These are phyloP conservation scores for Rhizopus stolonifer DNA, from an alignment of 371 early-diverging fungal species.

Conservation along the genomic window DNA sequence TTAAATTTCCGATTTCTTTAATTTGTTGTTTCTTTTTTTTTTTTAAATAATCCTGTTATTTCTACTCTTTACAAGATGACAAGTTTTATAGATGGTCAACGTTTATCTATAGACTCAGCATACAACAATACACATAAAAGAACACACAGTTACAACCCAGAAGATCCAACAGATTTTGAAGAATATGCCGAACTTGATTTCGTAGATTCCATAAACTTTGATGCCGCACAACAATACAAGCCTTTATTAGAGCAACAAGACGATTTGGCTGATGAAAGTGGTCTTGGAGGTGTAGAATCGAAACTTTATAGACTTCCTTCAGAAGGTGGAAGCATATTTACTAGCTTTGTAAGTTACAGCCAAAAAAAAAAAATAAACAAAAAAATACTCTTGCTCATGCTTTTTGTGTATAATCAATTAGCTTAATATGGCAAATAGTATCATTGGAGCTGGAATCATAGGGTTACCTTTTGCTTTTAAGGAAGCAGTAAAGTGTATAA, in stretches of 20 bases:
- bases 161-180: slow-evolving; percentile 2
- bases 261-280: slow-evolving; percentile 18
- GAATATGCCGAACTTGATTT: slow-evolving; percentile 43
- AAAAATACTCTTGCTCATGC: slow-evolving; percentile 1
- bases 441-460: slow-evolving; percentile 75
- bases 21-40: too few species aligned
- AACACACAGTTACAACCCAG: background rate
- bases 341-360: slow-evolving; percentile 44
- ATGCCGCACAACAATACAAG: slow-evolving; percentile 5
- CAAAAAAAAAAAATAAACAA: slow-evolving; percentile 5
- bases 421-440: slow-evolving; percentile 78
- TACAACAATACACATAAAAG: background rate
- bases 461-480: slow-evolving; percentile 64
- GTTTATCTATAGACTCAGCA: background rate
- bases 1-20: too few species aligned
- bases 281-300: slow-evolving; percentile 14
- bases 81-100: background rate
- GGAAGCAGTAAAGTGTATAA: slow-evolving; percentile 45
- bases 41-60: background rate
- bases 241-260: slow-evolving; percentile 16
- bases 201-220: slow-evolving; percentile 29
- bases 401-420: slow-evolving; percentile 27
- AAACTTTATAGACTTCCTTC: slow-evolving; percentile 39
- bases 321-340: slow-evolving; percentile 48
- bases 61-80: background rate